Base-by-base conservation (phyloP, 2,329 filamentous ascomycete species). In the Neonectria ditissima region DNA sequence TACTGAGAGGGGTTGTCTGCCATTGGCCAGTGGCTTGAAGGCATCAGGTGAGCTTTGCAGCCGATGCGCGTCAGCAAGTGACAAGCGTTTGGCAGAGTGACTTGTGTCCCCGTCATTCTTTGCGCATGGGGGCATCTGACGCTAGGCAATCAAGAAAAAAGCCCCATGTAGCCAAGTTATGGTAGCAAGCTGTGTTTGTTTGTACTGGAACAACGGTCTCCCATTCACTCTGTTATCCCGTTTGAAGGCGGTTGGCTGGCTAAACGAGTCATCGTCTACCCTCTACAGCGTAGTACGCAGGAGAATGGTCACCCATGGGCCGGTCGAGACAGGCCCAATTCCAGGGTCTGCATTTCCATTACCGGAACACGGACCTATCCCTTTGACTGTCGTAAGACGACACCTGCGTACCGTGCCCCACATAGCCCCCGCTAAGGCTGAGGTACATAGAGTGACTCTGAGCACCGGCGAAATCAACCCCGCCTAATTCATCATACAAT, bases 321-420 rank as follows among this genome's bases (percentile, higher is more conserved):
- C 37, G 30, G 51, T 39, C 44, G 24, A 54, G 58, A 50, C 39
- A 51, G 34, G 55, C 14, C 60, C 32, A 55, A 53, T 51, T 30
- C 30, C 20, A 44, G 61, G 45, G 45, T 28, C 24, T 50, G 50
- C 24, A 51, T 37, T 54, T 26, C 24, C 24, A 26, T 26, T 55
- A 34, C 50, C 41, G 28, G 26, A 32, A 32, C 48, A 39, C 34
- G 50, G 55, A 9, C 55, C 55, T 59, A 54, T 28, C 52, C 20
- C 14, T 24, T n/a, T n/a, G n/a, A n/a, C n/a, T n/a, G n/a, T n/a
- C n/a, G n/a, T n/a, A n/a, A n/a, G n/a, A n/a, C n/a, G n/a, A n/a
- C n/a, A n/a, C n/a, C n/a, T n/a, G n/a, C n/a, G n/a, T n/a, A n/a
- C n/a, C n/a, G n/a, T n/a, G n/a, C n/a, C n/a, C n/a, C n/a, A n/a